A percentile compares a stretch with the other conserved stretches of the same genome.
phyloP scores from a whole-genome alignment of 441 rosid genomes.

The Raphanus hybrid region DNA sequence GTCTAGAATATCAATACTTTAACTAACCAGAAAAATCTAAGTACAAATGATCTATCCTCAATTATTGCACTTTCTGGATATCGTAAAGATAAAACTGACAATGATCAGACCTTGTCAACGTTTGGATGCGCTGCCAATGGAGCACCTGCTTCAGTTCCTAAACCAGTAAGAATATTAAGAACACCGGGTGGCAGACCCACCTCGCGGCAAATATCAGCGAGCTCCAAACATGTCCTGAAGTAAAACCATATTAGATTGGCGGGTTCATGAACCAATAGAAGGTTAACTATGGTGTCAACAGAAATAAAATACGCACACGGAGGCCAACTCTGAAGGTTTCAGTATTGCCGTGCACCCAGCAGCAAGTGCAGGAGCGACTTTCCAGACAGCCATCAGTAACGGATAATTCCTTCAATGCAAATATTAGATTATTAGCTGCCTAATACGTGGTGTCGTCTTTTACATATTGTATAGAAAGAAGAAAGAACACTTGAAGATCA shows the following conservation, averaged over 20 bases:
- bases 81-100: constrained; percentile 12
- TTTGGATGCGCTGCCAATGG: constrained; percentile 90
- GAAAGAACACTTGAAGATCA: constrained; percentile 7
- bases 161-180: constrained; percentile 88
- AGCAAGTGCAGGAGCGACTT: constrained; percentile 98
- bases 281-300: constrained; percentile 19
- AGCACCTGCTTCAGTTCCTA: constrained; percentile 98
- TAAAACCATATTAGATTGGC: constrained; percentile 33
- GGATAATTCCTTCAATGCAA: constrained; percentile 89
- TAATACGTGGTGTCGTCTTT: constrained; percentile 10
- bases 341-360: constrained; percentile 97
- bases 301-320: constrained; percentile 61
- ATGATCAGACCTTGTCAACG: constrained; percentile 83
- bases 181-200: constrained; percentile 97
- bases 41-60: background rate
- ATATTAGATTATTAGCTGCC: constrained; percentile 28
- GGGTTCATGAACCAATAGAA: constrained; percentile 19
- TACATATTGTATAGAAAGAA: background rate
- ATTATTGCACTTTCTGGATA: constrained; percentile 34
- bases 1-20: constrained; percentile 33
- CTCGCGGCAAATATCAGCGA: constrained; percentile 87
- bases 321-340: constrained; percentile 92
- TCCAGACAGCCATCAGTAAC: constrained; percentile 93
- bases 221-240: constrained; percentile 97
- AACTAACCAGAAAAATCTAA: constrained; percentile 14